Base-by-base conservation (phyloP, 805 yeast genomes). In the Spathaspora sp. region DNA sequence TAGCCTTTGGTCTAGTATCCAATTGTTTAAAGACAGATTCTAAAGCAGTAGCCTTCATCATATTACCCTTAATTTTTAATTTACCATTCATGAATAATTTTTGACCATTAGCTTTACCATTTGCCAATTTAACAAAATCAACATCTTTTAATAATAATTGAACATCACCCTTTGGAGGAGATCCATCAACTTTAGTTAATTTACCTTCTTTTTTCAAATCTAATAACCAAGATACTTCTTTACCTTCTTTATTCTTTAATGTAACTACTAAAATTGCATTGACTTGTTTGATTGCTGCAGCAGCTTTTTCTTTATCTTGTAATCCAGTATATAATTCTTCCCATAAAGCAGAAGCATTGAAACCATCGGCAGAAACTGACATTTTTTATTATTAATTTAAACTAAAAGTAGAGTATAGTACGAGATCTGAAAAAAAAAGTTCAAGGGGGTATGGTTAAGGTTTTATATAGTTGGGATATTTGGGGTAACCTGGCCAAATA, bases 21-120 rank as follows among this genome's bases (percentile, higher is more conserved):
- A 72, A 57, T 29, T 68, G 56, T 76, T 83, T 84, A 71, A 87
- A 78, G 47, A 87, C 81, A 47, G 78, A 72, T 69, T 87, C 93
- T 54, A 87, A 81, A 53, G 82, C 81, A 44, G 92, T 81, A 50
- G 96, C 96, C 78, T 89, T 89, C 92, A 87, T 87, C 73, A 89
- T 86, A 74, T 90, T 88, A 58, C 96, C 96, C 77, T 85, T 87
- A 57, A 89, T 85, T 78, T 88, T 89, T 69, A 89, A 80, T 70
- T 86, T 86, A 42, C 97, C 96, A 60, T 80, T 73, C 87, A 89
- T 81, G 69, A 88, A 89, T 63, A 89, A 79, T 73, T 83, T 85
- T 71, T 89, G 96, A 46, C 96, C 89, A 68, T 85, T 86, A 57
- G 90, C 83, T 77, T 88, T 87, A 55, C 96, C 96, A 55, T 76